Percentiles rank a stretch among this genome's conserved stretches.
Conservation (phyloP, 2,329 filamentous ascomycete species). For the Penicillium nordicum region DNA sequence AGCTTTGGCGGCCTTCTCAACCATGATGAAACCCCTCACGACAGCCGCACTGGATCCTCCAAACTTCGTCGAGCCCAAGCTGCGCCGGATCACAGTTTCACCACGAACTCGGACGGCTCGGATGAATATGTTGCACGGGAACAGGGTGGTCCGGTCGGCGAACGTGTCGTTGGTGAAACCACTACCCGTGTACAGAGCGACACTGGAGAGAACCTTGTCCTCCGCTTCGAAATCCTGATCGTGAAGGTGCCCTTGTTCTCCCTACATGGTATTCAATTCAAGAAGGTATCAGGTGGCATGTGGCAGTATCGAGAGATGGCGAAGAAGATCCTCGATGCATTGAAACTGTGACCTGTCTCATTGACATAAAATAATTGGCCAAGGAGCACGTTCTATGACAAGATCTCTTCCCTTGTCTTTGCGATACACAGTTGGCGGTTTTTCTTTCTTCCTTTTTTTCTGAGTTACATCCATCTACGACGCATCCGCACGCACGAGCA, state of each 20-base stretch:
- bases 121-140: constrained; percentile 65
- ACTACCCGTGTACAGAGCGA: constrained; percentile 90
- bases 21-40: constrained; percentile 65
- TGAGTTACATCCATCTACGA: constrained; percentile 24
- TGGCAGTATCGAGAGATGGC: constrained; percentile 99
- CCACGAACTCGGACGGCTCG: constrained; percentile 81
- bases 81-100: constrained; percentile 65
- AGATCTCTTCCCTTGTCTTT: not conserved
- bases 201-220: constrained; percentile 74
- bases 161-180: constrained; percentile 74
- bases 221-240: constrained; percentile 94
- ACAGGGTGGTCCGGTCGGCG: constrained; percentile 44
- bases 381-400: not conserved
- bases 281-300: constrained; percentile 89
- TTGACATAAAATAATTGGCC: not conserved
- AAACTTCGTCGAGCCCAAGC: constrained; percentile 44
- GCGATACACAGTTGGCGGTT: constrained; percentile 3
- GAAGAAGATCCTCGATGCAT: constrained; percentile 83
- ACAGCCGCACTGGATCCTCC: constrained; percentile 49
- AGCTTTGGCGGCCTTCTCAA: constrained; percentile 72
- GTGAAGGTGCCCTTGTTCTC: constrained; percentile 94
- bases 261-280: constrained; percentile 95
- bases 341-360: constrained; percentile 61
- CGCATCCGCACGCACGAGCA: constrained; percentile 29
- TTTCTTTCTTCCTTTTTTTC: not conserved